Base-by-base conservation (phyloP, 2,329 filamentous ascomycete genomes). In the Phialemoniopsis sp. region DNA sequence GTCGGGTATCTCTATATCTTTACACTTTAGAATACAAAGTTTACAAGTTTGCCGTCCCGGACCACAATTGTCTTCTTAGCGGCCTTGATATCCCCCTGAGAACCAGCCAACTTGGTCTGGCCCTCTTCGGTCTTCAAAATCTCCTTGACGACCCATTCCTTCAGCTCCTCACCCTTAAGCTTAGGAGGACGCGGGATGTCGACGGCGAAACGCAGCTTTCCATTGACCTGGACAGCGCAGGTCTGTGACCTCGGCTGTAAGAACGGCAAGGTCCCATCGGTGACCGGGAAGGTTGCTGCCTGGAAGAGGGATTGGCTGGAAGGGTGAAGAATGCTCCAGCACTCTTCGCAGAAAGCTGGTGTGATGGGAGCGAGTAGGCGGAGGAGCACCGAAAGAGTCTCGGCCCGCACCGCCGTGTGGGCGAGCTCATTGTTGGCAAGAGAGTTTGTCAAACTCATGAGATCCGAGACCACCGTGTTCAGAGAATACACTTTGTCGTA, bases 391-490 rank as follows among this genome's bases (percentile, higher is more conserved):
- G 70, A 68, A 2, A 70, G 59, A 0, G 80, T 72, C 17, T 72
- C 62, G 32, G 67, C 61, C 55, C 63, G 66, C 47, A 86, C 54
- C 5, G 61, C 37, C 4, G 55, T 50, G 29, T 68, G 65, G 6
- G 66, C 64, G 4, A 61, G 62, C 1, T 59, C 46, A 13, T 70
- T 63, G 4, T 72, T 72, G 26, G 72, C 58, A 13, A 89, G 64
- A 1, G 68, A 61, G 57, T 95, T 95, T 4, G 87, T 90, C 13
- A 95, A 70, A 32, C 77, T 80, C 74, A 89, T 95, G 13, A 95
- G 70, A 53, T 91, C 85, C 2, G 87, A 93, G 14, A 95, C 76
- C 8, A 87, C 73, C 1, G 88, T 94, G 63, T 95, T 95, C 38
- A 95, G 71, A 1, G 85, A 74, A 56, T 89, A 86, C 1, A 89